Conservation (phyloP, 495 filamentous ascomycete genomes). For the Penicillium canariense region DNA sequence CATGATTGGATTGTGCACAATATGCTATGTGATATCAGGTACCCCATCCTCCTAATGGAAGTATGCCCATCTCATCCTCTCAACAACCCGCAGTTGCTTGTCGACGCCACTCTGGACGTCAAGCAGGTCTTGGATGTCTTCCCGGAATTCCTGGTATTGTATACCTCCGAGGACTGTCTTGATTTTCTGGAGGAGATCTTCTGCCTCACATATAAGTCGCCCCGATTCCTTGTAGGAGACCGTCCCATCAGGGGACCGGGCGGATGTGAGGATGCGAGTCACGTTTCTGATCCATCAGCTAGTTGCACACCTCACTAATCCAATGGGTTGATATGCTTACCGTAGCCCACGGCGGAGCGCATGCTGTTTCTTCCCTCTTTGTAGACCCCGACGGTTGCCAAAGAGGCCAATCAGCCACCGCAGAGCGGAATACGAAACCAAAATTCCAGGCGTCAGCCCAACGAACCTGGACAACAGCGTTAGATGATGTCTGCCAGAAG, state of each 20-base stretch:
- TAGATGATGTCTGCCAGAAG: constrained; percentile 1
- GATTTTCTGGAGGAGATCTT: constrained; percentile 68
- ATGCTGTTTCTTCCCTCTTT: constrained; percentile 55
- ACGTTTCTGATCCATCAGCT: constrained; percentile 55
- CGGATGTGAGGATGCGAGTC: constrained; percentile 71
- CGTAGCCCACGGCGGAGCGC: constrained; percentile 71
- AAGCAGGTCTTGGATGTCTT: constrained; percentile 79
- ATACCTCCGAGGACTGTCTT: constrained; percentile 61
- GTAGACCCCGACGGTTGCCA: constrained; percentile 64
- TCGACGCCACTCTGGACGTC: constrained; percentile 71
- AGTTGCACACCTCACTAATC: neutral
- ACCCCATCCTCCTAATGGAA: constrained; percentile 54
- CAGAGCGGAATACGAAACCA: constrained; percentile 73
- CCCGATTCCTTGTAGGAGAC: constrained; percentile 89
- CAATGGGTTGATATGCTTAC: constrained; percentile 30
- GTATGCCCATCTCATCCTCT: constrained; percentile 87
- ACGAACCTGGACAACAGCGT: constrained; percentile 60
- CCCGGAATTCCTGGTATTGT: constrained; percentile 75
- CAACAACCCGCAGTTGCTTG: constrained; percentile 69
- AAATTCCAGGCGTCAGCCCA: constrained; percentile 82
- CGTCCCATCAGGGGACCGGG: constrained; percentile 59
- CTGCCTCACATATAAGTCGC: constrained; percentile 82
- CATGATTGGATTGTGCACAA: too few relatives aligned
- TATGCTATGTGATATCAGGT: too few relatives aligned
- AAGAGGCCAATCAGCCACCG: constrained; percentile 69